Conservation (phyloP, 163 green algal genomes). For the Chloromonas sp. region DNA sequence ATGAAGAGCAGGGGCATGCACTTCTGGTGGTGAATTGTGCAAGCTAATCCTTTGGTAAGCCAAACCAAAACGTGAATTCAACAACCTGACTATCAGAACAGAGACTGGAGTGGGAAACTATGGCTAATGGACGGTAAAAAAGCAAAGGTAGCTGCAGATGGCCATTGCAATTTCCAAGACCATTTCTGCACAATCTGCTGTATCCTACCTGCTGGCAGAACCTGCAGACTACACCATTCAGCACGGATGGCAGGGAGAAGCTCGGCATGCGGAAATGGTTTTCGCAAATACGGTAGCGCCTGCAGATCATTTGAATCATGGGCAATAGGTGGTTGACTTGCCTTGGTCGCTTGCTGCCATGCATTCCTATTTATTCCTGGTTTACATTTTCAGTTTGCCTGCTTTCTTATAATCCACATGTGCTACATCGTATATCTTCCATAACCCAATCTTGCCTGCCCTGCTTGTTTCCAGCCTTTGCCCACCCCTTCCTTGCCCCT, state of each 20-base stretch:
- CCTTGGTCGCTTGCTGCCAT: too few relatives aligned
- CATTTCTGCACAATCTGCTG: too few relatives aligned
- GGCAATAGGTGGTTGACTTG: too few relatives aligned
- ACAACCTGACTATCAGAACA: background rate
- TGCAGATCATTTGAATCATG: background rate
- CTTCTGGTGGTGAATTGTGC: background rate
- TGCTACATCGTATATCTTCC: too few relatives aligned
- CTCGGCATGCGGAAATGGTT: background rate
- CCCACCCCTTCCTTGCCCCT: too few relatives aligned
- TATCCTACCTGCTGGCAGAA: conserved; percentile 41
- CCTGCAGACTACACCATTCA: conserved; percentile 8
- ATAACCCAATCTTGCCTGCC: too few relatives aligned
- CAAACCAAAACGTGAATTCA: too few relatives aligned
- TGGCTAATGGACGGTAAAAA: background rate
- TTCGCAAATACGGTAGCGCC: conserved; percentile 8
- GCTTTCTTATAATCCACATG: too few relatives aligned
- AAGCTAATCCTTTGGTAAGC: background rate
- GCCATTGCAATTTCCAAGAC: too few relatives aligned
- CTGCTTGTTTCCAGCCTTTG: too few relatives aligned
- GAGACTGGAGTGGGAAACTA: background rate
- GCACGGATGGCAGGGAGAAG: background rate
- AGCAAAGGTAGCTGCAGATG: background rate
- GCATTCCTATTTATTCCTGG: too few relatives aligned
- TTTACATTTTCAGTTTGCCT: too few relatives aligned
- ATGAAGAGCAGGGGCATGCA: background rate